Base-by-base conservation (phyloP, 768 basidiomycete species). In the Clitopilus hobsonii region DNA sequence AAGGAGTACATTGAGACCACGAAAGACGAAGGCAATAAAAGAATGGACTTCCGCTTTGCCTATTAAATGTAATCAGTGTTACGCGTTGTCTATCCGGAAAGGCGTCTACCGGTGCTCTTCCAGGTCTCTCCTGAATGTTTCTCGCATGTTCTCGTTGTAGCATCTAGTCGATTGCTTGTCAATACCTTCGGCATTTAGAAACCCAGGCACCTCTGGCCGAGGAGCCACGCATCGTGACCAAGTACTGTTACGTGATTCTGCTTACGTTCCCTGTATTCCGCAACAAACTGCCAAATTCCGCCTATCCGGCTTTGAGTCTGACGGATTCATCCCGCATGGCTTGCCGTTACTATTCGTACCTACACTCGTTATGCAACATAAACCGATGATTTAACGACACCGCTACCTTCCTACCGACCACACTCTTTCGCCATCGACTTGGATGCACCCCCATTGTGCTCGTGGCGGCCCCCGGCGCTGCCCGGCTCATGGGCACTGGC, bases 11-110 rank as follows among this genome's bases (percentile, higher is more conserved):
- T 86, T 0, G 74, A 77, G 52, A 84, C 75, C 14, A 84, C 86
- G n/a, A 77, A 72, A 27, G 85, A 88, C 53, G 69, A 75, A 58
- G 84, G 85, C 23, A 87, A 85, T 59, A 65, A 76, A 57, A 68
- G 82, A 29, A 64, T 86, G 56, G 83, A 86, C 60, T 86, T 86
- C 70, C 72, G 82, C 13, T 86, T 87, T 56, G 79, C 76, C 5
- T 82, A 85, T 63, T 85, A 63, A n/a, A n/a, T n/a, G 41, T 45
- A 45, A 45, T 45, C 18, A 45, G n/a, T 11, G 13, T 36, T 36
- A 36, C n/a, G 32, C 32, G n/a, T n/a, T n/a, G n/a, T n/a, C n/a
- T n/a, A n/a, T n/a, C n/a, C n/a, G n/a, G n/a, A n/a, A n/a, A n/a
- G n/a, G n/a, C n/a, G 13, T 36, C 32, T 36, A 36, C 32, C 32